Conservation (phyloP, 2,329 filamentous ascomycete species). For the Apiospora arundinis region DNA sequence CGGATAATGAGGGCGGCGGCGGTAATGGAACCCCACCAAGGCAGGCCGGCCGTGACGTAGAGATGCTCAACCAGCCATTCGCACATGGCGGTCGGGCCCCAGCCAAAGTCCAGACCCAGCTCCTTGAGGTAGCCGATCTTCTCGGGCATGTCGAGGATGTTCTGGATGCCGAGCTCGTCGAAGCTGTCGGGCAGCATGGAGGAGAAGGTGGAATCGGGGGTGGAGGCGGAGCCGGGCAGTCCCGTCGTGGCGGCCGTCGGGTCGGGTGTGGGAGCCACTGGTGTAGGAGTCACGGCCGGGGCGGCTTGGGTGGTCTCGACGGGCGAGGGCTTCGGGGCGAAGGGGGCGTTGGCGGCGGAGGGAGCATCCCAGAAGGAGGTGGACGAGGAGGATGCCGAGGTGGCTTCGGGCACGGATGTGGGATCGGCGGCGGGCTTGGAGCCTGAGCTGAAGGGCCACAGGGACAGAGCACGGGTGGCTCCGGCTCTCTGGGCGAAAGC, state of each 20-base stretch:
- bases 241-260: conserved; percentile 36
- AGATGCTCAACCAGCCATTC: conserved; percentile 82
- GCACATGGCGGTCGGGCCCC: conserved; percentile 75
- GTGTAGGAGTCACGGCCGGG: conserved; percentile 21
- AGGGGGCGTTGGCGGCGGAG: not conserved
- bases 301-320: not conserved
- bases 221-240: conserved; percentile 23
- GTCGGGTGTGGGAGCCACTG: conserved; percentile 31
- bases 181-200: conserved; percentile 41
- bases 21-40: conserved; percentile 83
- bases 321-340: not conserved
- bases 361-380: conserved; percentile 19
- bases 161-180: conserved; percentile 42
- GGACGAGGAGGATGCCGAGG: conserved; percentile 28
- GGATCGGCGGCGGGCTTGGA: conserved; percentile 30
- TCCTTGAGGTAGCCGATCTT: conserved; percentile 79
- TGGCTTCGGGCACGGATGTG: conserved; percentile 24
- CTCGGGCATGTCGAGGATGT: conserved; percentile 69
- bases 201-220: conserved; percentile 27
- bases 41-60: conserved; percentile 75
- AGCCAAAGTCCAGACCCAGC: conserved; percentile 88
- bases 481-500: conserved; percentile 39
- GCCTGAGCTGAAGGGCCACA: conserved; percentile 41
- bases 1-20: conserved; percentile 71
- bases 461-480: conserved; percentile 38